These are phyloP conservation scores for Phalaenopsis aphrodite DNA, from an alignment of 106 monocot genomes.

Conservation along the genomic window DNA sequence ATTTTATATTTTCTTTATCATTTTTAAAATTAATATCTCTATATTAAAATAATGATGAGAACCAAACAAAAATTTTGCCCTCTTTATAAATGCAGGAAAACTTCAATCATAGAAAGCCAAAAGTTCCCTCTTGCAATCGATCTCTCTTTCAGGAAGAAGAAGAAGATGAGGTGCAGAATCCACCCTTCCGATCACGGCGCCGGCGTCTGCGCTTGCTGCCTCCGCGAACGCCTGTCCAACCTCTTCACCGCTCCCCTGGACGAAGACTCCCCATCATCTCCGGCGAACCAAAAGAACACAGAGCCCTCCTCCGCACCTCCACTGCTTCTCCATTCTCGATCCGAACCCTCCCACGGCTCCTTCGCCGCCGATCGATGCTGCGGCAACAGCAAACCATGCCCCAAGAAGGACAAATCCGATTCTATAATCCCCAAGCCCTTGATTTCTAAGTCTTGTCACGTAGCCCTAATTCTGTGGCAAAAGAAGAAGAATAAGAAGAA, in stretches of 20 bases:
- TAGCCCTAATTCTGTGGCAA: slow-evolving; percentile 8
- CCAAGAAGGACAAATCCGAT: neutral
- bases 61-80: no score
- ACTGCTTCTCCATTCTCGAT: neutral
- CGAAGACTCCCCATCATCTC: neutral
- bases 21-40: no score
- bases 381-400: neutral
- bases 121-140: neutral
- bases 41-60: no score
- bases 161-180: slow-evolving; percentile 7
- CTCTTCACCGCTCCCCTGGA: neutral
- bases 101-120: neutral
- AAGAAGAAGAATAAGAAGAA: slow-evolving; percentile 17
- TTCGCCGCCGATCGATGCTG: neutral
- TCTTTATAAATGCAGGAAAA: no score
- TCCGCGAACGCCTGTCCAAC: slow-evolving; percentile 7
- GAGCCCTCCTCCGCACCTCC: neutral
- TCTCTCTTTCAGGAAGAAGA: neutral
- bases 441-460: slow-evolving; percentile 22
- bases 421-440: neutral
- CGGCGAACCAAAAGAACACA: neutral
- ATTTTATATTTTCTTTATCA: no score
- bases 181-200: slow-evolving; percentile 8
- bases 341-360: neutral
- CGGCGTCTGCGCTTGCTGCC: slow-evolving; percentile 14